phyloP scores from a whole-genome alignment of 768 basidiomycete species.

The Mycena albidolilacea region DNA sequence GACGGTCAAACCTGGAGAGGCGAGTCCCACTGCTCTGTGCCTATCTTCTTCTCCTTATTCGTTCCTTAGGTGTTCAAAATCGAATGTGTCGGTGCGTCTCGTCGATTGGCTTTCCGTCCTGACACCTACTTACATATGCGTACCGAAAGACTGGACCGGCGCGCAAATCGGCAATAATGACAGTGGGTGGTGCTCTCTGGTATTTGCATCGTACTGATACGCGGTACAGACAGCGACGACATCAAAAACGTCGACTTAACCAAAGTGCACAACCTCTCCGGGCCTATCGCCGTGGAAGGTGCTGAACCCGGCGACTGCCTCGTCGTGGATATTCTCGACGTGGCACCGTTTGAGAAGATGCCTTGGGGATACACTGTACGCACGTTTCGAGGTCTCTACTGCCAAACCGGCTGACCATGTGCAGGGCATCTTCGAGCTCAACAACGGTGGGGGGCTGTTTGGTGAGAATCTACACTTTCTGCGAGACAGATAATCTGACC shows the following conservation, averaged over 20 bases:
- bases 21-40: conserved; percentile 36
- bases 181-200: conserved; percentile 53
- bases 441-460: conserved; percentile 82
- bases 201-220: not conserved
- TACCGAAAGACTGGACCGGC: conserved; percentile 80
- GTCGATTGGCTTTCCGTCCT: not conserved
- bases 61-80: conserved; percentile 73
- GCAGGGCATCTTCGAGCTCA: conserved; percentile 81
- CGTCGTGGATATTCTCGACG: conserved; percentile 86
- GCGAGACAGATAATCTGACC: not conserved
- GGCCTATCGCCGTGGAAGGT: conserved; percentile 81
- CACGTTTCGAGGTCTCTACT: not conserved
- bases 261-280: conserved; percentile 82
- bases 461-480: conserved; percentile 52
- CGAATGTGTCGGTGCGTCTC: conserved; percentile 70
- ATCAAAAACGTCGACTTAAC: conserved; percentile 75
- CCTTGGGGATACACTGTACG: conserved; percentile 85
- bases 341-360: conserved; percentile 79
- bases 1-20: conserved; percentile 76
- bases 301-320: conserved; percentile 86
- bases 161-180: conserved; percentile 86
- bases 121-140: not conserved
- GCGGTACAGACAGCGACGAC: conserved; percentile 72
- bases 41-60: conserved; percentile 1
- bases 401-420: not conserved